Evolutionary conservation across 768 basidiomycete species (phyloP), one percentile per base, ranked within the genome.

Genomic region (Inosperma sp.): DNA sequence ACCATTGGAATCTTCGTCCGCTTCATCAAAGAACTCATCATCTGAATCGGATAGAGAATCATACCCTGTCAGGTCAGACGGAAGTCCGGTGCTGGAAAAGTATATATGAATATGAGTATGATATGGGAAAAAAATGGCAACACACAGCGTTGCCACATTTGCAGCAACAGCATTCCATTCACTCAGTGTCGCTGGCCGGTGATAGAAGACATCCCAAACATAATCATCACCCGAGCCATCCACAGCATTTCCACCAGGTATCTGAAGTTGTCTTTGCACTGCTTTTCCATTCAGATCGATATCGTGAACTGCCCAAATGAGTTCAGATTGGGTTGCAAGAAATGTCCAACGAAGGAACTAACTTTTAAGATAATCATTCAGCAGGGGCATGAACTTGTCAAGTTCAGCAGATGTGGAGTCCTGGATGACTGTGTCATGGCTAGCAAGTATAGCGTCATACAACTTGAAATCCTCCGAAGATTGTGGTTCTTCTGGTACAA

Each of bases 1-100:
- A 87, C 88, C 86, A 65, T 91, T 91, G 0, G 88, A 91, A 58
- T 91, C 89, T 57, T 91, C 89, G 53, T 90, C 87, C 3, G 79
- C 88, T 56, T 86, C 84, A 50, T 87, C 88, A 0, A 54, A 25
- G 41, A 36, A 45, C 54, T 81, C 83, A 57, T 75, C 74, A 57
- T 84, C 83, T 0, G 79, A 81, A 33, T 83, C 84, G 17, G 82
- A 83, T 8, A 76, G 71, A 13, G 82, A 80, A 37, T 83, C 82
- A 56, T 81, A 75, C 3, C 72, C 65, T 55, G 83, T 79, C 25
- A 71, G 67, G 2, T 77, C 75, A 12, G 74, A 70, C 14, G 88
- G 86, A 9, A 89, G 68, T 9, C 84, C 85, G 31, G 81, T 82
- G 25, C 84, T 88, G 53, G 7, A 19, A 26, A 36, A n/a, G n/a